Base-by-base conservation (phyloP, 805 yeast genomes). In the Wickerhamiella musiphila region DNA sequence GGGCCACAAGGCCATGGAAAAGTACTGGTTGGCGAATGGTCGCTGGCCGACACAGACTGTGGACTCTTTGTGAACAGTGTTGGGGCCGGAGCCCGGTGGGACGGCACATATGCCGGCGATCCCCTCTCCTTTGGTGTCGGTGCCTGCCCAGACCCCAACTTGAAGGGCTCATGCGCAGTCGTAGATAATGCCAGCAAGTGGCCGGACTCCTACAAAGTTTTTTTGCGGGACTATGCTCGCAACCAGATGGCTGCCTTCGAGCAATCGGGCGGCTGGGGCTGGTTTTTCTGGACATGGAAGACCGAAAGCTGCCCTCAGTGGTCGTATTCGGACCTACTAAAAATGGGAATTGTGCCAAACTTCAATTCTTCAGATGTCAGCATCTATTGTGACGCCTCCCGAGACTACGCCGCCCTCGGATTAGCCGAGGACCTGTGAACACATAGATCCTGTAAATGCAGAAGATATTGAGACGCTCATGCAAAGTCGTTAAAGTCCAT, bases 11-110 rank as follows among this genome's bases (percentile, higher is more conserved):
- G 48, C 77, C 76, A 54, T 70, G 82, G 77, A 60, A 66, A 43
- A n/a, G 47, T 54, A 3, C 56, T 81, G 24, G 66, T 70, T 23
- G 94, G 93, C 40, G 93, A 81, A 56, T 81, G 82, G 76, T 59
- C 75, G 17, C 84, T 79, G 23, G 93, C 93, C 1, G 66, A 79
- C 44, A 78, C 86, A 2, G 93, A 82, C 57, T 81, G 93, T 59
- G 69, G 84, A 6, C 59, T 60, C 39, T 79, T 90, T 82, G 53
- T 81, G 29, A 82, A 82, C 47, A 84, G 90, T 50, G 84, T 74
- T 13, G 73, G 72, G 16, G 60, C 69, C 36, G 90, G 90, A 37
- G 70, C 86, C 16, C 66, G 93, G 48, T 78, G 69, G 59, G 79
- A 77, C 35, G 78, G 78, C 29, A 53, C 68, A 8, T 68, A 46